Base-by-base conservation (phyloP, 495 filamentous ascomycete genomes). In the Aspergillus kassunensis region DNA sequence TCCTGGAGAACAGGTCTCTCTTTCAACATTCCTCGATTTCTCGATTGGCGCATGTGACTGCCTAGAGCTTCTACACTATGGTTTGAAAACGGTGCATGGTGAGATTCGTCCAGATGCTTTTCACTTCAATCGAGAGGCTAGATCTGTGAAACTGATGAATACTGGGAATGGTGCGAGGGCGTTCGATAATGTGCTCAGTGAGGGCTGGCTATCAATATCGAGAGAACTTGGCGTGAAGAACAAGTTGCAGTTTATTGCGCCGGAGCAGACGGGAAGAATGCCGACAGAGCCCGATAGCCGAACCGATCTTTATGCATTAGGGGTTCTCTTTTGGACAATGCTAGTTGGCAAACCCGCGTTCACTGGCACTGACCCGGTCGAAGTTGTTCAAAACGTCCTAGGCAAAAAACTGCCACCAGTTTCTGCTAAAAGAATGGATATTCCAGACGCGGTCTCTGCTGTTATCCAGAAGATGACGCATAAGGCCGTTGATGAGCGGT, bases 401-500 rank as follows among this genome's bases (percentile, higher is more conserved):
- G 82, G 80, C 35, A 82, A 83, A 42, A 83, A 87, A 59, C 79
- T 95, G 54, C 84, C 87, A 1, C 82, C 80, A 29, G 81, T 92
- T 10, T 87, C 88, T 0, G 76, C 76, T 30, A 82, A 88, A 47
- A 78, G 91, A 23, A 76, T 87, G 59, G 90, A 95, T 57, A 68
- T 95, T 2, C 91, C 91, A 0, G 88, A 92, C 49, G 85, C 82
- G 20, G 73, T 96, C 19, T 87, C 85, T 4, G 75, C 78, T 3
- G 86, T 96, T 7, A 87, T 96, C 35, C 86, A 90, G 55, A 91
- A 89, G 63, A 95, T 93, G 84, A 93, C 90, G 0, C 81, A 88
- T 41, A 95, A 92, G 60, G 84, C 83, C 24, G 85, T 91, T 16
- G 80, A 81, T 42, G 90, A 95, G 37, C 79, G 91, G 9, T 96